Conservation (phyloP, 1,139 yeast species). For the Lodderomyces beijingensis region DNA sequence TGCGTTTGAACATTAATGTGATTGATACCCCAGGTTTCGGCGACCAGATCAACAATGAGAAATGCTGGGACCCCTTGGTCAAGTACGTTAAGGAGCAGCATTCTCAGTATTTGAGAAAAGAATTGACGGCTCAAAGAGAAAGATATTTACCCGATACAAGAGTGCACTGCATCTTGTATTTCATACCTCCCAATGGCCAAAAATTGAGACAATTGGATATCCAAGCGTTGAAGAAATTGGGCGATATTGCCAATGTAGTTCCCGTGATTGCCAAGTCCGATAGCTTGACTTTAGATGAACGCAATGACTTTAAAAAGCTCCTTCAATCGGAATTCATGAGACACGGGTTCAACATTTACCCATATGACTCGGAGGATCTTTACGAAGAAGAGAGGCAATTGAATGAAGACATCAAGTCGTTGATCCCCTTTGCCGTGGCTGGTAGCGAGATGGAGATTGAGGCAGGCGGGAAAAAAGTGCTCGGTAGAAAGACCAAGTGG, state of each 20-base stretch:
- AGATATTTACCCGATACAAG: conserved; percentile 81
- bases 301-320: conserved; percentile 67
- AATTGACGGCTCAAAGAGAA: conserved; percentile 94
- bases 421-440: conserved; percentile 89
- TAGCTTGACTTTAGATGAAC: conserved; percentile 80
- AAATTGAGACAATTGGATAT: conserved; percentile 82
- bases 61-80: conserved; percentile 95
- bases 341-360: conserved; percentile 77
- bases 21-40: conserved; percentile 98
- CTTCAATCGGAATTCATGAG: conserved; percentile 74
- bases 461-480: conserved; percentile 64
- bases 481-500: conserved; percentile 93
- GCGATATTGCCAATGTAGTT: conserved; percentile 90
- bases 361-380: conserved; percentile 74
- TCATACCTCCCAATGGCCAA: conserved; percentile 81
- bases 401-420: conserved; percentile 70
- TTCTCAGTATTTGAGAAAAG: conserved; percentile 87
- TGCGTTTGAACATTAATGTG: conserved; percentile 75
- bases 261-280: conserved; percentile 87
- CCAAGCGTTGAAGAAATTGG: conserved; percentile 74
- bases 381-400: conserved; percentile 78
- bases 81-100: conserved; percentile 96
- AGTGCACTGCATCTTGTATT: conserved; percentile 90
- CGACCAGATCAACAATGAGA: conserved; percentile 92
- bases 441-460: conserved; percentile 84